Base-by-base conservation (phyloP, 345 rosid species). In the Turnera subulata region DNA sequence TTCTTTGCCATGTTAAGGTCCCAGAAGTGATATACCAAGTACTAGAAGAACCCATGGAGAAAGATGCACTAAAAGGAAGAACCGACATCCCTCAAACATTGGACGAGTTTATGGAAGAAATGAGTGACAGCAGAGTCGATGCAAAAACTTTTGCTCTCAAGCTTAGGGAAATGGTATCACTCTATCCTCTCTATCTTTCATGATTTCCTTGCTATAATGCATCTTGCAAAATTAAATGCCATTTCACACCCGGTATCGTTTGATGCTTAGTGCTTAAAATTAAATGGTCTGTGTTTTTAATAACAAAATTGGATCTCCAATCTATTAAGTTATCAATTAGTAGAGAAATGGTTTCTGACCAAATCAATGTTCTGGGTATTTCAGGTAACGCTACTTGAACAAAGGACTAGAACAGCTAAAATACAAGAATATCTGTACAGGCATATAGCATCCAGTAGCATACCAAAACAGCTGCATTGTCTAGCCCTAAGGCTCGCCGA, bases 401-500 rank as follows among this genome's bases (percentile, higher is more conserved):
- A 85, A 55, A 89, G 97, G 76, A 89, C 97, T 6, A 80, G 97
- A 76, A 85, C 73, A 6, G 96, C 96, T 43, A 93, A 93, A 74
- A 89, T 93, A 57, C 97, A 89, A 70, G 96, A 93, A 74, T 87
- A 87, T 58, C 39, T 89, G 50, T 89, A 93, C 70, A 79, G 96
- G 20, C 99, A 93, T 15, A 91, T 89, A 19, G 97, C 99, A 26
- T 89, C 97, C 29, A 85, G 95, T 67, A 87, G 96, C 82, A 87
- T 93, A 58, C 99, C 99, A 0, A 93, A 93, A 66, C 96, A 87
- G 73, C 88, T 93, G 16, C 89, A 89, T 50, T 93, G 99, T 69
- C 73, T 93, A 11, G 84, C 88, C 60, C 78, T 93, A 12, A 82
- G 75, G 76, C 72, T 93, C 38, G 97, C 99, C 56, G 75, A 81